These are phyloP conservation scores for Magnolia changhungtana DNA, from an alignment of 164 flowering plant species.

Conservation along the genomic window DNA sequence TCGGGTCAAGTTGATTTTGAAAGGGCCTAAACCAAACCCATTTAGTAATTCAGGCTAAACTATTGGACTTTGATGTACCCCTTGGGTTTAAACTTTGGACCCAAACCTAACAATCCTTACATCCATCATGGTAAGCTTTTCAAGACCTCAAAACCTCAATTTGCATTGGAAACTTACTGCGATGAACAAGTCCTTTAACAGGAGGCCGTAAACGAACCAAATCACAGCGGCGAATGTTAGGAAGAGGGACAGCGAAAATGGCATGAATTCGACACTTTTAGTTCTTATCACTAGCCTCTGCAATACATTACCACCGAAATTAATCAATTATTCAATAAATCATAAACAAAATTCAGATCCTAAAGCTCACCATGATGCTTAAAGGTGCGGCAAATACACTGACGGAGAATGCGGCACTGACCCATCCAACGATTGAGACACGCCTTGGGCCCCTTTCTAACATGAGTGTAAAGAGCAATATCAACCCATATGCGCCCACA, in stretches of 20 bases:
- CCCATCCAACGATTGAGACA: conserved; percentile 53
- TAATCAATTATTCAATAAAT: no score
- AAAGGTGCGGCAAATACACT: conserved; percentile 75
- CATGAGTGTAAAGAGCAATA: conserved; percentile 33
- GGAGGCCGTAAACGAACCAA: conserved; percentile 77
- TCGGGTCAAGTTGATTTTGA: no score
- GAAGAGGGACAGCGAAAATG: conserved; percentile 56
- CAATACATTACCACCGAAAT: conserved; percentile 2
- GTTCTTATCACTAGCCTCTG: conserved; percentile 71
- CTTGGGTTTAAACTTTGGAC: no score
- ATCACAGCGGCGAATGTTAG: conserved; percentile 57
- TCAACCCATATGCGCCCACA: conserved; percentile 28
- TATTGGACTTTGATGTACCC: no score
- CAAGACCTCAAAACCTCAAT: not conserved
- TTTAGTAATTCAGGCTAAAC: no score
- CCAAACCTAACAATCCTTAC: no score
- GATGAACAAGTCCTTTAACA: conserved; percentile 46
- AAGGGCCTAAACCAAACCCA: no score
- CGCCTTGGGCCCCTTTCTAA: conserved; percentile 22
- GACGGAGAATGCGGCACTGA: conserved; percentile 52
- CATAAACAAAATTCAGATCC: no score
- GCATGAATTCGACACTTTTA: conserved; percentile 77
- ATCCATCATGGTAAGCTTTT: no score
- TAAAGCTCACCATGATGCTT: conserved; percentile 53
- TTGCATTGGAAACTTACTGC: conserved; percentile 44